phyloP scores from a whole-genome alignment of 305 asterid species.

The Fraxinus floribunda region DNA sequence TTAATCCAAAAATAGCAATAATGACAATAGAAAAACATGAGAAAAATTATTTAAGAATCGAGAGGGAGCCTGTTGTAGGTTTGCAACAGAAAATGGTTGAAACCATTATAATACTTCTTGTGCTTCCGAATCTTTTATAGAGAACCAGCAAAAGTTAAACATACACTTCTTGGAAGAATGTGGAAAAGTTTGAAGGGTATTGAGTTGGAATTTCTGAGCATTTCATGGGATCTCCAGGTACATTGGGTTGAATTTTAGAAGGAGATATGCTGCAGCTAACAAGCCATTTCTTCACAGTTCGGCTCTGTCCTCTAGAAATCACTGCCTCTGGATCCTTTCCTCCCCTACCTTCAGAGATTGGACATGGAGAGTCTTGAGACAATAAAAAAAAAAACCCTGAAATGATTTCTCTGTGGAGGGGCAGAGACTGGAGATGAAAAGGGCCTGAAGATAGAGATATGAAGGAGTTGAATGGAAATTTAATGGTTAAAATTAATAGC shows the following conservation, averaged over 20 bases:
- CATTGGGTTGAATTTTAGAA: slow-evolving; percentile 31
- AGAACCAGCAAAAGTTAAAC: not conserved
- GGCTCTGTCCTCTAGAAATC: not conserved
- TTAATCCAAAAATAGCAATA: slow-evolving; percentile 4
- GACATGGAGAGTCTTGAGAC: not conserved
- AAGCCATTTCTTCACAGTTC: not conserved
- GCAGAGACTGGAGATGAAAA: not conserved
- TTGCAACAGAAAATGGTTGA: slow-evolving; percentile 32
- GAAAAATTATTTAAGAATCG: not conserved
- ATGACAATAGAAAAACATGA: not conserved
- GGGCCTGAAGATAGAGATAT: not conserved
- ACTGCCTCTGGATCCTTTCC: not conserved
- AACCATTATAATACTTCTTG: slow-evolving; percentile 30
- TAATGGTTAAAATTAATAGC: not conserved
- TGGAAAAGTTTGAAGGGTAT: slow-evolving; percentile 22
- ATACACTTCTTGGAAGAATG: not conserved
- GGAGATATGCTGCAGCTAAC: not conserved
- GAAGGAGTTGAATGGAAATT: not conserved
- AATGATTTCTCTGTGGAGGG: not conserved
- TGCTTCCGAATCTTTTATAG: slow-evolving; percentile 1
- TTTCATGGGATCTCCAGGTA: slow-evolving; percentile 45
- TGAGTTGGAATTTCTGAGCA: slow-evolving; percentile 22
- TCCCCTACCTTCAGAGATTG: not conserved
- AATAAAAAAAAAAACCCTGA: not conserved
- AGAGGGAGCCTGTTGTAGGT: slow-evolving; percentile 32